Evolutionary conservation across 192 early-diverging fungal species (phyloP), one percentile per base, ranked within the genome.

Genomic region (Coemansia sp.): DNA sequence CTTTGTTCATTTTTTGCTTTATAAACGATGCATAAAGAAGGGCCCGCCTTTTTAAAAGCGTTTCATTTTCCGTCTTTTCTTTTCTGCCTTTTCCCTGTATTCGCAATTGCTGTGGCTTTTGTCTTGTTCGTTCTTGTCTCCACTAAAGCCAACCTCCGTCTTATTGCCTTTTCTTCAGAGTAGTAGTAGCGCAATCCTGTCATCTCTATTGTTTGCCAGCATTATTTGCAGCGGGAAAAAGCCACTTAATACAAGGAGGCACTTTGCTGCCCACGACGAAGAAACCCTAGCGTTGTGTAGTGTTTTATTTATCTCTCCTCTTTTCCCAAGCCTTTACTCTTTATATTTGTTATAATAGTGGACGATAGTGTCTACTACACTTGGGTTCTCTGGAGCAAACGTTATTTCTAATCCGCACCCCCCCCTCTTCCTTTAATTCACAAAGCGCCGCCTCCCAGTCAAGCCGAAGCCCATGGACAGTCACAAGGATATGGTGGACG

Each of bases 401-500:
- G 5, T 9, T 25, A 11, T 25, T 45, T 52, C 22, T 52, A 52
- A 52, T 52, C 49, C 22, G 42, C 42, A 45, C 20, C 5, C 29
- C 29, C 29, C 3, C 3, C 29, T 3, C 29, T 29, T 29, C 3
- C 40, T 23, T n/a, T 10, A 45, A 36, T 45, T n/a, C 14, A 40
- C 45, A 69, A 36, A 5, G 14, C 45, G n/a, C 29, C 29, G 29
- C 29, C 45, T 48, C 19, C 38, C 14, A n/a, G 13, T 19, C 23
- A 22, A 23, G 19, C 11, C 22, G 45, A 15, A 65, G 38, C 38
- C 14, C 25, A 80, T 80, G 78, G 78, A 80, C 71, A 49, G 57
- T 25, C 72, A 68, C 54, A 53, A 56, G n/a, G 66, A 65, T 7
- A 46, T 81, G 23, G 69, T 81, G 3, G 79, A 81, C 66, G 78